These are phyloP conservation scores for Inga leiocalycina DNA, from an alignment of 306 rosid genomes.

Conservation along the genomic window DNA sequence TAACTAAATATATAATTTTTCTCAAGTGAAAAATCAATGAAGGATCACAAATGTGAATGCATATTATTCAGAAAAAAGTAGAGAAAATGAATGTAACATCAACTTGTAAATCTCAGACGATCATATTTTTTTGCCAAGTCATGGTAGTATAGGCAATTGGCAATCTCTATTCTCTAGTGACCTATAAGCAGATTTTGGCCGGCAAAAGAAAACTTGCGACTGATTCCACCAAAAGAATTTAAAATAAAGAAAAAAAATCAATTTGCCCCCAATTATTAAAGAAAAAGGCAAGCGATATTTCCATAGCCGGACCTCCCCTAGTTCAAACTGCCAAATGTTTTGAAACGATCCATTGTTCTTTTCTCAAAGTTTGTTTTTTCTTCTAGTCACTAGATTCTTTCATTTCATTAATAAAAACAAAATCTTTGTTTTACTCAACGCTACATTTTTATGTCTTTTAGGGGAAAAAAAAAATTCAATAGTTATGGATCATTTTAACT, in stretches of 20 bases:
- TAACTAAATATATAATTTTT: too few species aligned
- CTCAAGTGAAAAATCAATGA: too few species aligned
- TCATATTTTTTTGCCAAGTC: background rate
- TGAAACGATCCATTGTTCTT: background rate
- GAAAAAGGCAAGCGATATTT: constrained; percentile 3
- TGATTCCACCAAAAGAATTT: background rate
- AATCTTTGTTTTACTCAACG: background rate
- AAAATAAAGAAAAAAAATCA: background rate
- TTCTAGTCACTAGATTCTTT: background rate
- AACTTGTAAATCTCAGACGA: background rate
- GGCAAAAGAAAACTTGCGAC: constrained; percentile 37
- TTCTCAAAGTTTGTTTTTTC: background rate
- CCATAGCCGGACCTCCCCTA: constrained; percentile 2
- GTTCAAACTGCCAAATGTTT: background rate
- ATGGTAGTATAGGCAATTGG: background rate
- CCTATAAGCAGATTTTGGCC: constrained; percentile 46
- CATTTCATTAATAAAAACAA: background rate
- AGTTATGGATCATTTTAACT: too few species aligned
- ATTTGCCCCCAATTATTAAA: background rate
- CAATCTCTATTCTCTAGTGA: constrained; percentile 11
- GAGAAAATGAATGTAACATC: background rate
- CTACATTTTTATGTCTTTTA: background rate
- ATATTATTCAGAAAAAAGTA: background rate
- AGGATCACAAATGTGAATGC: background rate
- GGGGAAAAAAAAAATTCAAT: background rate